Evolutionary conservation across 164 flowering plant genomes (phyloP), one percentile per base, ranked within the genome.

Genomic region (Stephania yunnanensis): DNA sequence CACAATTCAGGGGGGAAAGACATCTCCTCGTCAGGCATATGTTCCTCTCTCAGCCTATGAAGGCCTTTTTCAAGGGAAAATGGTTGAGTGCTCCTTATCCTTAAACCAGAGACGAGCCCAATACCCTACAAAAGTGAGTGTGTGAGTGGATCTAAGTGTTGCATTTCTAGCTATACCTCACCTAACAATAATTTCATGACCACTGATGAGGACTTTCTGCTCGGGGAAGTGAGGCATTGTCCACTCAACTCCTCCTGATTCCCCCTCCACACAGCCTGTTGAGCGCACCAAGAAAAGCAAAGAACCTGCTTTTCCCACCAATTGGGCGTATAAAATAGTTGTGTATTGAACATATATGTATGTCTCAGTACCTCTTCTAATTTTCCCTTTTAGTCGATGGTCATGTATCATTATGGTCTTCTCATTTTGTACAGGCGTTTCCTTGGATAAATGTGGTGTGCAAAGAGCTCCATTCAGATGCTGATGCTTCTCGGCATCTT

Each of bases 191-290:
- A 42, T 20, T 61, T 61, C 67, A 73, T 36, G 68, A 10, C 36
- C 36, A 25, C 17, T 61, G 52, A 73, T 19, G 74, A 72, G 15
- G 48, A 58, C 74, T 42, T 73, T 58, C 74, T 42, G 6, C 30
- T 36, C 19, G 25, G 25, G 25, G 25, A 25, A 25, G 25, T 25
- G 25, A 25, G 25, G 25, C 25, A 25, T 25, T 25, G 25, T 25
- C 25, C 22, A 52, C 64, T 71, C 66, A 63, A 63, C 66, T 63
- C 66, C 1, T 63, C 66, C 20, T 63, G 66, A 63, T 63, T 63
- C 66, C 66, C 29, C 66, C 15, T 20, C 66, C 66, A 3, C 66
- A 63, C 66, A 17, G 11, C 36, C 17, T 30, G 69, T 10, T 29
- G 69, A 10, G 17, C 44, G 6, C 44, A 66, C 36, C 36, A 66